Percentiles rank a stretch among this genome's conserved stretches.
phyloP scores from a whole-genome alignment of 768 basidiomycete genomes.

The Tulasnella sp. region DNA sequence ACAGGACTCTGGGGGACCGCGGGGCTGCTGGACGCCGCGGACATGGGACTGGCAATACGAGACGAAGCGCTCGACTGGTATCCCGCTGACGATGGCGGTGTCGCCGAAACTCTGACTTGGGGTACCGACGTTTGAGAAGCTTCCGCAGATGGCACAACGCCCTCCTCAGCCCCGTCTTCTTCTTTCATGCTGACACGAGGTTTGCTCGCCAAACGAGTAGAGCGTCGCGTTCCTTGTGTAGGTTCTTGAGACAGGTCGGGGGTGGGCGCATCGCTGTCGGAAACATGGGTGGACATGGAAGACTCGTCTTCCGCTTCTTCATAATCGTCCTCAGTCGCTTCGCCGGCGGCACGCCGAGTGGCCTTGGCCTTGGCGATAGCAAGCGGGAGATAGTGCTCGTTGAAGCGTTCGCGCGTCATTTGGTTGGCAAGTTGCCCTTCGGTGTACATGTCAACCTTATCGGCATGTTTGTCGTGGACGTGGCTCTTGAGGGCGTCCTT shows the following conservation, averaged over 20 bases:
- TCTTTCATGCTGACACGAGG: not conserved
- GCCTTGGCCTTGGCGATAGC: not conserved
- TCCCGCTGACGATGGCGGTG: no score
- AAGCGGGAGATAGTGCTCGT: not conserved
- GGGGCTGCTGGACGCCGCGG: no score
- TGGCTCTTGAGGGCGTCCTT: not conserved
- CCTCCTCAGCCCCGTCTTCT: not conserved
- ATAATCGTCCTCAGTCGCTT: not conserved
- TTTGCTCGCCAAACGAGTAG: not conserved
- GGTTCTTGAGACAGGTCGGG: no score
- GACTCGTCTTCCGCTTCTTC: not conserved
- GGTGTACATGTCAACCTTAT: not conserved
- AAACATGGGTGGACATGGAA: no score
- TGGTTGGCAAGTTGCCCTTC: not conserved
- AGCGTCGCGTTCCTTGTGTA: not conserved
- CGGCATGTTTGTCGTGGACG: not conserved
- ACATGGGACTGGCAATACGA: no score
- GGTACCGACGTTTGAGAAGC: not conserved
- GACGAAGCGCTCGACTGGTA: no score
- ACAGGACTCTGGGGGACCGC: no score
- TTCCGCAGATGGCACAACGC: not conserved
- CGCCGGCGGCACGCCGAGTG: not conserved
- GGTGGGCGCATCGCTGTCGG: no score
- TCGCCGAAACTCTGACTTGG: no score
- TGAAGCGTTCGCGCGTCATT: not conserved